Conservation (phyloP, 306 rosid species). For the Malus sylvestris region DNA sequence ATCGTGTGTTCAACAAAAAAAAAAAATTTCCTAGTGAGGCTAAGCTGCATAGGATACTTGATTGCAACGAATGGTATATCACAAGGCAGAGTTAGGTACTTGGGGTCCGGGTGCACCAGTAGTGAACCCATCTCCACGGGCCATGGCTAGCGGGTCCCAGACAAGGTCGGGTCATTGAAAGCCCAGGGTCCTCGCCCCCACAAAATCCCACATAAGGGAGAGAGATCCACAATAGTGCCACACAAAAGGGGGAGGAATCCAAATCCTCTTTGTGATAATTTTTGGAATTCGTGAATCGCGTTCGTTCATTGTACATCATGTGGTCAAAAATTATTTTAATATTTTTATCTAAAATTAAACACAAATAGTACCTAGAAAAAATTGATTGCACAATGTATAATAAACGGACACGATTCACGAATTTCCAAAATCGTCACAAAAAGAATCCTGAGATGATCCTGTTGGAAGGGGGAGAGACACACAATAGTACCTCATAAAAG, state of each 20-base stretch:
- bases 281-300: accelerated
- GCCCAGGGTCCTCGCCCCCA: not conserved
- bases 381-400: too few relatives aligned
- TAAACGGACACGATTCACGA: too few relatives aligned
- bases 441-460: accelerated
- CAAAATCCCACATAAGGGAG: not conserved
- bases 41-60: not conserved
- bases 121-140: not conserved
- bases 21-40: not conserved
- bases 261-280: too few relatives aligned
- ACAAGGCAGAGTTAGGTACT: not conserved
- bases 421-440: too few relatives aligned
- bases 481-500: not conserved
- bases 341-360: too few relatives aligned
- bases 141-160: not conserved
- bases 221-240: too few relatives aligned
- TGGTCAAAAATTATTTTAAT: too few relatives aligned
- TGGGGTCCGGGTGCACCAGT: not conserved
- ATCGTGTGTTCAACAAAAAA: too few relatives aligned
- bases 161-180: not conserved
- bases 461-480: too few relatives aligned
- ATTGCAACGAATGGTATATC: not conserved
- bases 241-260: too few relatives aligned
- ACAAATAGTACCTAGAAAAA: too few relatives aligned
- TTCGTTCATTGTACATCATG: accelerated